Evolutionary conservation across 768 basidiomycete species (phyloP).

Genomic region (Phlegmacium glaucopus): DNA sequence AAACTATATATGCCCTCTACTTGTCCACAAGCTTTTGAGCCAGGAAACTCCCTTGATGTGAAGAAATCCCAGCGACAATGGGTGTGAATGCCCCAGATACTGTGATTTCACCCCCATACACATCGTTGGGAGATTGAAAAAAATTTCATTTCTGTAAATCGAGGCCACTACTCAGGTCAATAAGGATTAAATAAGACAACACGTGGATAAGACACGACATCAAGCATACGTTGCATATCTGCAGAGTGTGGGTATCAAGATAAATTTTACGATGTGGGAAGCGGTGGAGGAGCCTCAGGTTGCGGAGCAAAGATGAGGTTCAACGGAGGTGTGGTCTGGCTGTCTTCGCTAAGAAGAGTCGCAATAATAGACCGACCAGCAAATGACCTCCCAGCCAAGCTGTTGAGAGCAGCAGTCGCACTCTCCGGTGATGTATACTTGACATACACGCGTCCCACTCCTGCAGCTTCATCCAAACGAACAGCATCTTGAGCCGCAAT

Average conservation of each 20-base stretch:
- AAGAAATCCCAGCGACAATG: no score
- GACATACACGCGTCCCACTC: constrained; percentile 95
- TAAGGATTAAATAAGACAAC: no score
- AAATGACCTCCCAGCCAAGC: constrained; percentile 86
- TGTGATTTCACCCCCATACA: no score
- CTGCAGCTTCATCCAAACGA: constrained; percentile 81
- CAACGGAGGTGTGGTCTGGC: constrained; percentile 80
- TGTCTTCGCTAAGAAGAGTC: constrained; percentile 78
- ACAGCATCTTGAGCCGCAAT: constrained; percentile 64
- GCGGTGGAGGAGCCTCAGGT: constrained; percentile 77
- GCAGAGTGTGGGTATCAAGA: background rate
- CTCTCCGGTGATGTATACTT: constrained; percentile 65
- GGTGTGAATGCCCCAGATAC: no score
- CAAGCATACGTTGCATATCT: no score
- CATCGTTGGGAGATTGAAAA: no score
- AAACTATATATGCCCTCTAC: no score
- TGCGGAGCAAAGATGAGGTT: constrained; percentile 82
- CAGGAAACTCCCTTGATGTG: no score
- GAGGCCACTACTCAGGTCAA: no score
- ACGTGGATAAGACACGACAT: no score
- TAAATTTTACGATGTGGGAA: constrained; percentile 42
- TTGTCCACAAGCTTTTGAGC: no score
- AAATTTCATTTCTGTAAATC: no score
- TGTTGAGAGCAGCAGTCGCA: constrained; percentile 73
- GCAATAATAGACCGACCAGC: constrained; percentile 86